These are phyloP conservation scores for Pseudogymnoascus sp. DNA, from an alignment of 2,329 filamentous ascomycete genomes.

Conservation along the genomic window DNA sequence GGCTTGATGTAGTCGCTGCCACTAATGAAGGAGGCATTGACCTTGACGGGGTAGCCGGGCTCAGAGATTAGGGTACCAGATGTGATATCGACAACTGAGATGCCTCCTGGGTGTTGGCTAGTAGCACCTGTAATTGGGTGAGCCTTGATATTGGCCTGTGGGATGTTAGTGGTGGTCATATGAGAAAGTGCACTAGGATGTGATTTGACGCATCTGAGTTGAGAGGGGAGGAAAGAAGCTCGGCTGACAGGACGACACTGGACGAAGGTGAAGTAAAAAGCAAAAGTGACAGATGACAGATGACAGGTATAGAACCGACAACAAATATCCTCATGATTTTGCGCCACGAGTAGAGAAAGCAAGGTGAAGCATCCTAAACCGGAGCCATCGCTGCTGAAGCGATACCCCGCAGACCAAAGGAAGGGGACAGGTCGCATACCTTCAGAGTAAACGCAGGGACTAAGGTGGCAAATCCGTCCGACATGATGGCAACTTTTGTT, in stretches of 20 bases:
- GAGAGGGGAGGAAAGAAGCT: neutral
- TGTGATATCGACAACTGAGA: constrained; percentile 13
- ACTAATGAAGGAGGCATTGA: constrained; percentile 34
- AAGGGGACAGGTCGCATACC: constrained; percentile 18
- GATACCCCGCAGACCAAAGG: constrained; percentile 12
- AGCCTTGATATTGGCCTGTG: neutral
- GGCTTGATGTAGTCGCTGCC: constrained; percentile 36
- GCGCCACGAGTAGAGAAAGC: neutral
- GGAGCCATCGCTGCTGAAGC: neutral
- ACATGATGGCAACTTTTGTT: neutral
- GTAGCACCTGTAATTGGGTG: neutral
- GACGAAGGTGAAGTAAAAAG: neutral
- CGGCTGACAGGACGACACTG: neutral
- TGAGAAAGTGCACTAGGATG: neutral
- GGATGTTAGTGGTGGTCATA: neutral
- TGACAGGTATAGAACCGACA: neutral
- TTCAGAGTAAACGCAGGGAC: constrained; percentile 5
- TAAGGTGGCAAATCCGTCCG: constrained; percentile 2
- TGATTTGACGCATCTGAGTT: neutral
- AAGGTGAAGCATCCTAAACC: neutral
- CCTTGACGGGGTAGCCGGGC: constrained; percentile 29
- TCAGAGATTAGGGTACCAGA: constrained; percentile 32
- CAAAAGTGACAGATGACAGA: neutral
- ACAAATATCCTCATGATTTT: neutral
- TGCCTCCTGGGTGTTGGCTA: neutral